Base-by-base conservation (phyloP, 176 grass and related monocot species). In the Musa troglodytarum region DNA sequence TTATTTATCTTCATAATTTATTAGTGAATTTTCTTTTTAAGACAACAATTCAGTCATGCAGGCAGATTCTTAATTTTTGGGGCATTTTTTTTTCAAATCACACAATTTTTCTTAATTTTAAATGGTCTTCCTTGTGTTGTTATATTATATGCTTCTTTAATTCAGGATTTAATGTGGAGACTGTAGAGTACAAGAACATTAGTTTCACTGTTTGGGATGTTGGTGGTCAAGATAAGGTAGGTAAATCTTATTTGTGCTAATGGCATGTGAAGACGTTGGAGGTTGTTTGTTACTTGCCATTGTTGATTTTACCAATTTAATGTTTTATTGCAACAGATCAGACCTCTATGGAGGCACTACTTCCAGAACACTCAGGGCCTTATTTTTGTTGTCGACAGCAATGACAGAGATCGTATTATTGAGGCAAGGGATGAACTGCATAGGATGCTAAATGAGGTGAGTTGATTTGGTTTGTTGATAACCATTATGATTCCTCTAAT, bases 161-260 rank as follows among this genome's bases (percentile, higher is more conserved):
- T 19, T 17, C 57, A 62, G 57, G 57, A 62, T 62, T 62, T n/a
- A 62, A 62, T 62, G 57, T 62, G 57, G 57, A 62, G 20, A 62
- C 57, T 62, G 57, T 62, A n/a, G 57, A 62, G 20, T 62, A 62
- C 13, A 62, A 62, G 20, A 62, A 62, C 57, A 62, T 62, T 62
- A 62, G 57, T n/a, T 62, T 62, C 57, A 62, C 57, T 0, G 57
- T 62, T 17, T 62, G 57, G 57, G 57, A 62, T 62, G 57, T 62
- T 62, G 57, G 57, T 62, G 57, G 57, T 17, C 57, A 21, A 17
- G 57, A 62, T n/a, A 62, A 62, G 57, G 57, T 62, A 62, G 13
- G 15, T 62, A 62, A 5, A 62, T 62, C 11, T 62, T 62, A 43
- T 43, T 62, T 62, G 13, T n/a, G 20, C 54, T 62, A 17, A 62